Base-by-base conservation (phyloP, 2,329 filamentous ascomycete species). In the Neocatenulostroma microsporum region DNA sequence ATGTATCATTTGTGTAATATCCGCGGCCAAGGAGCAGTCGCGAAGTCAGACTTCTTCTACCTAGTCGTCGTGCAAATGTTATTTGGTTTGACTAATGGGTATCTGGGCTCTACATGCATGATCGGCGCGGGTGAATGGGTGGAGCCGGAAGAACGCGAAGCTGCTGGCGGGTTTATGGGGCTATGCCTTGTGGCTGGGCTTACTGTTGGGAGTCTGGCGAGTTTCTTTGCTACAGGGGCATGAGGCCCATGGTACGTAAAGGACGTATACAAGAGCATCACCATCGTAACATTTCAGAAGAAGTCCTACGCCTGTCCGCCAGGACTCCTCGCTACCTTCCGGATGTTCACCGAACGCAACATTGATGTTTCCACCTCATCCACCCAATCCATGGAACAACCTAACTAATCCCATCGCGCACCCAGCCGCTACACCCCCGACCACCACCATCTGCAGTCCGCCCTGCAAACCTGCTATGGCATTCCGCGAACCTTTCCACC, bases 1-100 rank as follows among this genome's bases (percentile, higher is more conserved):
- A 62, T 96, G 24, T 98, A 96, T 55, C 65, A 86, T 20, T 70
- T 96, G 30, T 98, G 91, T 68, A 98, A 98, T 56, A 72, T 96
- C 41, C 70, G 78, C 36, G 85, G 83, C 1, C 69, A 73, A 12
- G 88, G 87, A 0, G 84, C 84, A 1, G 66, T 74, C 6, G 69
- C 96, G 17, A 56, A 71, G 19, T 94, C 86, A 48, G 91, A 98
- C 56, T 62, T 82, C 30, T 95, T 96, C 62, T 98, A 96, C 53
- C 69, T 96, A 8, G 59, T 86, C 18, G 55, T 91, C 14, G 83
- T 95, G 25, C 88, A 96, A 62, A 62, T 91, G 11, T 64, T 81
- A 1, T 96, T 93, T 55, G 91, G 91, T 2, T 54, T 87, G 24
- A 83, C 78, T 8, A 96, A 89, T 56, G 91, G 91, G 1, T 96